Evolutionary conservation across 345 rosid species (phyloP).

Genomic region (Syzygium aromaticum): DNA sequence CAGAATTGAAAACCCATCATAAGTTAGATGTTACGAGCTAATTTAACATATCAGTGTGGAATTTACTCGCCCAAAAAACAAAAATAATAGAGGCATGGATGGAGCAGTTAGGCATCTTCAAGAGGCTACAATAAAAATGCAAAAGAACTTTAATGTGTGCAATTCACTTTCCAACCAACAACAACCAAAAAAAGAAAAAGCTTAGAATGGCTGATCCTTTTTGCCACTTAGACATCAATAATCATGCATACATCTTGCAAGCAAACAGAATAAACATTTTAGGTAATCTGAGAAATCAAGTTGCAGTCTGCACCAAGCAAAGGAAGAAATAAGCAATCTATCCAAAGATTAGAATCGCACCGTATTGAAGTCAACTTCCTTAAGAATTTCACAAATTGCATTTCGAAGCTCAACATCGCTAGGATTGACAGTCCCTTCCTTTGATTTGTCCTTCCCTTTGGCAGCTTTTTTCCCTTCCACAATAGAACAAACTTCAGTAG

Average conservation of each 20-base stretch:
- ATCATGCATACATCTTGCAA: background rate
- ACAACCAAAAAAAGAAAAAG: background rate
- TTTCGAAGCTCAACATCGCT: slow-evolving; percentile 54
- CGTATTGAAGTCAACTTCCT: slow-evolving; percentile 80
- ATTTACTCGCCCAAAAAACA: background rate
- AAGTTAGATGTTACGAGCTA: background rate
- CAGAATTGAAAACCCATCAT: slow-evolving; percentile 20
- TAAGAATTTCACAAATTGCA: slow-evolving; percentile 68
- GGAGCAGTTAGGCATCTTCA: background rate
- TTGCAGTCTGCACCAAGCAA: background rate
- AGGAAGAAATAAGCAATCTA: background rate
- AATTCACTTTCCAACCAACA: background rate
- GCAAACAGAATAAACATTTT: background rate
- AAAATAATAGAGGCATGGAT: background rate
- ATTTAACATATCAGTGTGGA: background rate
- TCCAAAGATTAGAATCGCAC: slow-evolving; percentile 24
- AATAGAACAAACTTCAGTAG: background rate
- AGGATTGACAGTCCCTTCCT: slow-evolving; percentile 33
- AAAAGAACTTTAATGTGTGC: background rate
- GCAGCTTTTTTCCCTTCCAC: slow-evolving; percentile 38
- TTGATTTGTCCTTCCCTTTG: slow-evolving; percentile 53
- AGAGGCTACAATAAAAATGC: background rate
- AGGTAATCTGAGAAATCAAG: background rate
- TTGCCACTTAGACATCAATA: background rate
- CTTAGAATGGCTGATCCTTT: background rate